Evolutionary conservation across 2,329 filamentous ascomycete species (phyloP), one percentile per base, ranked within the genome.

Genomic region (Incumbomyces lentus): DNA sequence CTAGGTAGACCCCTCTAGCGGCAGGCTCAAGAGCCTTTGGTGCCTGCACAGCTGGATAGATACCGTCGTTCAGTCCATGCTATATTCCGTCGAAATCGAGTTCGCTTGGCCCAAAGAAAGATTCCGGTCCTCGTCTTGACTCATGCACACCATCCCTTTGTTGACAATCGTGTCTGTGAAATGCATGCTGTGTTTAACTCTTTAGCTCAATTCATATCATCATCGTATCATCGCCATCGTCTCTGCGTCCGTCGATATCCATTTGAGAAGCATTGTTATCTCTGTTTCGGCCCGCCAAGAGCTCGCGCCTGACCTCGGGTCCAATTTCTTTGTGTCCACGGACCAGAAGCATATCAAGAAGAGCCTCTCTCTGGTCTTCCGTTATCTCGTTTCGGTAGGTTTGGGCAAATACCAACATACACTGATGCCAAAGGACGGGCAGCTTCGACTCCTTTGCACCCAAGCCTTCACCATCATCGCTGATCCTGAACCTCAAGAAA

Each of bases 341-440:
- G 3, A 81, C 82, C 36, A 95, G 71, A 14, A 98, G 70, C 49
- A 98, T 67, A 67, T 98, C 92, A 5, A 98, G 70, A 42, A 98
- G 68, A 1, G 88, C 86, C 67, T 98, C 90, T 57, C 89, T 75
- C 70, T 95, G 89, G 56, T 95, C 89, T 64, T 95, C 89, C 1
- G 88, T 95, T 57, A 95, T 90, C 64, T 96, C 90, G 56, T 95
- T 93, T 60, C 88, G 82, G 68, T 96, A 98, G 47, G 90, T 76
- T 68, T 95, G 85, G 19, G 92, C 88, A 67, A 98, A 98, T 1
- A 86, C 84, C 46, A 98, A 69, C 26, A 98, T 71, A 57, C 84
- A 88, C 68, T 96, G 90, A 65, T 98, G 92, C 88, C 90, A 98
- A 47, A 98, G 80, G 6, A 98, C 88, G 0, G 93, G 92, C 54